Base-by-base conservation (phyloP, 1,284 basidiomycete species). In the Lentinula novae-zelandiae region DNA sequence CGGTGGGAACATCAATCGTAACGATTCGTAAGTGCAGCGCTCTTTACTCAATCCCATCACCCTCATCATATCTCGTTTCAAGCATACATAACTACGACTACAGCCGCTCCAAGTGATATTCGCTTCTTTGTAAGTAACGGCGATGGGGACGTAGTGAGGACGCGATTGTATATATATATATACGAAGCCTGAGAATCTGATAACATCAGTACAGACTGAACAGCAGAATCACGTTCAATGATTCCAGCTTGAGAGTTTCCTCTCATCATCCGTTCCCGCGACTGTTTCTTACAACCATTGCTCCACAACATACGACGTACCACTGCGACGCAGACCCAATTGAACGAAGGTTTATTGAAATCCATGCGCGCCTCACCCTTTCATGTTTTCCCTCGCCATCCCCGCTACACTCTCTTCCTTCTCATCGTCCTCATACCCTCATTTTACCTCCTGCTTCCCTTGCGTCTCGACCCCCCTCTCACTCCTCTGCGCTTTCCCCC, bases 341-440 rank as follows among this genome's bases (percentile, higher is more conserved):
- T 13, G 31, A 33, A 20, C 34, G 52, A 40, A 42, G 31, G n/a
- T 27, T 20, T 8, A 20, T 12, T 13, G 5, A 10, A 15, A 22
- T 36, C 12, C 15, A 36, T 34, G 17, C 17, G 34, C n/a, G 34
- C 34, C 13, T 53, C 34, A 38, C 15, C 9, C 34, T 10, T 38
- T 17, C 51, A 53, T 31, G 66, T 75, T 42, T 81, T 75, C 73
- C 71, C 85, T 52, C 74, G 78, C 55, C 79, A 83, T 63, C 82
- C 81, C 17, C 77, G 77, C 62, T 83, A 81, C 69, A 67, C 73
- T 53, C 61, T 81, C 58, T 68, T 76, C 66, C 69, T 82, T 60
- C 68, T 74, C 36, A 49, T 75, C 58, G 70, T 76, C 52, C 72
- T 83, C 50, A 60, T 73, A 55, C 68, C 72, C 27, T 76, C 81